Conservation (phyloP, 1,139 yeast species). For the Lodderomyces beijingensis region DNA sequence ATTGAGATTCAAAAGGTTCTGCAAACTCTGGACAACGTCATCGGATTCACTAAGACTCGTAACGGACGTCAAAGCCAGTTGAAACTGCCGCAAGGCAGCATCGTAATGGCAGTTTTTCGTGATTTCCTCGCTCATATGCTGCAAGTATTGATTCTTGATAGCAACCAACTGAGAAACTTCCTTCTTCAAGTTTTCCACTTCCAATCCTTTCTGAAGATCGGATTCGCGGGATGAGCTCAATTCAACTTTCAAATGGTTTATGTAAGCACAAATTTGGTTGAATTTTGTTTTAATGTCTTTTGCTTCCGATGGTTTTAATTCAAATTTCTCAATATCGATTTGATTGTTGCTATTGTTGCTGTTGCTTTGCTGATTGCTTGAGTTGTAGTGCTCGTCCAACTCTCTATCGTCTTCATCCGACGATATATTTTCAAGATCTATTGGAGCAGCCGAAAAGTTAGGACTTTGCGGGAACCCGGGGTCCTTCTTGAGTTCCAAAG, state of each 20-base stretch:
- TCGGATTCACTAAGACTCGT: not conserved
- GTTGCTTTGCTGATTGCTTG: no score
- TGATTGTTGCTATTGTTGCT: no score
- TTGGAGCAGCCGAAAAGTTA: no score
- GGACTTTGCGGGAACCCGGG: not conserved
- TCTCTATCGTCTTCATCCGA: not conserved
- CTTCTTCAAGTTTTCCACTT: no score
- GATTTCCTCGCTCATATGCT: not conserved
- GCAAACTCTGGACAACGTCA: constrained; percentile 1
- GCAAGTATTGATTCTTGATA: not conserved
- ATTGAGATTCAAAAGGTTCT: not conserved
- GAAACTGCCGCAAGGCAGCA: not conserved
- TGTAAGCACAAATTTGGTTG: no score
- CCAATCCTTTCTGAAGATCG: no score
- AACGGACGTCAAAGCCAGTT: not conserved
- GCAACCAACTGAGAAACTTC: not conserved
- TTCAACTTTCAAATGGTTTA: no score
- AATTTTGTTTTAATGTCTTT: no score
- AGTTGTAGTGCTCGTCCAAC: no score
- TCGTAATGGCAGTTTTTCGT: not conserved
- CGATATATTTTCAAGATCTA: not conserved
- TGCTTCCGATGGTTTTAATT: no score
- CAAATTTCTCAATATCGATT: no score
- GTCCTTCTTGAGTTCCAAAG: not conserved
- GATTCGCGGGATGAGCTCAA: no score